phyloP scores from a whole-genome alignment of 2,329 filamentous ascomycete species.

The Fusarium tanahbumbuense region DNA sequence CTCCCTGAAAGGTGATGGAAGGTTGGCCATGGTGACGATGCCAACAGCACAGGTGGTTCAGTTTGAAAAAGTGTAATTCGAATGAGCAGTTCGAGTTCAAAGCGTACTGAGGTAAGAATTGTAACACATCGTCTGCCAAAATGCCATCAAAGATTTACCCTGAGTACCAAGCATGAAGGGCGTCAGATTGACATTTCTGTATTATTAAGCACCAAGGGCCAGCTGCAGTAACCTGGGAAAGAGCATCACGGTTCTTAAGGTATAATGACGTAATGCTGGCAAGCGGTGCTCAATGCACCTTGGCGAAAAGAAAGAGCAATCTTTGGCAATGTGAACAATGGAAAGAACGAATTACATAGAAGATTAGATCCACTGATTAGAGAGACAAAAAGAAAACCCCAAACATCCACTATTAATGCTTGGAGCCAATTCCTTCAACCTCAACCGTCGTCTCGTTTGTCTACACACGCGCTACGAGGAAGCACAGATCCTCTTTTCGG shows the following conservation, averaged over 20 bases:
- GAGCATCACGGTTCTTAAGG: neutral
- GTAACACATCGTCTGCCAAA: neutral
- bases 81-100: neutral
- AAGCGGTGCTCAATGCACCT: neutral
- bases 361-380: neutral
- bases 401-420: neutral
- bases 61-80: neutral
- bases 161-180: neutral
- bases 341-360: neutral
- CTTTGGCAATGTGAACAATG: neutral
- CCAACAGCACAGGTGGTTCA: neutral
- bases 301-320: neutral
- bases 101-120: neutral
- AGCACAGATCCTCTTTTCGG: neutral
- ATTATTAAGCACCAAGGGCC: conserved; percentile 16
- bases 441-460: neutral
- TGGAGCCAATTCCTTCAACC: neutral
- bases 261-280: neutral
- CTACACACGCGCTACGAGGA: neutral
- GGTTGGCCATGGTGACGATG: conserved; percentile 5
- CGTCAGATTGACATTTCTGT: conserved; percentile 1
- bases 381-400: neutral
- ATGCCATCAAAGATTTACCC: neutral
- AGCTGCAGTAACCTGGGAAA: neutral
- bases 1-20: conserved; percentile 15